phyloP scores from a whole-genome alignment of 495 filamentous ascomycete genomes.

The Penicillium coffeae region DNA sequence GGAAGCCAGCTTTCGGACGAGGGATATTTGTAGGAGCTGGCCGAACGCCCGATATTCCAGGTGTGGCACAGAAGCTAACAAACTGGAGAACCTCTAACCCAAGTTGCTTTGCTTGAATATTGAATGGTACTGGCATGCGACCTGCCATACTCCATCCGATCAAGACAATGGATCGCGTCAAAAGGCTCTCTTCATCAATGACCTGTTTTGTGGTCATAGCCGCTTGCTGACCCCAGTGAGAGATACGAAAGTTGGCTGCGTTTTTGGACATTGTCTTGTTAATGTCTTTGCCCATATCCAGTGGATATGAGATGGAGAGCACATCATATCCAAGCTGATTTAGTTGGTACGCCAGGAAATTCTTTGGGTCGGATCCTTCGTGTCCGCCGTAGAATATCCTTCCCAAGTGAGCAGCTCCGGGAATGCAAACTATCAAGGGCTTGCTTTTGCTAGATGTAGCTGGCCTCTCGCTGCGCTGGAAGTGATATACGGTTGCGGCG shows the following conservation, averaged over 20 bases:
- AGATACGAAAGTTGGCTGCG: conserved; percentile 12
- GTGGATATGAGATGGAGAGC: conserved; percentile 24
- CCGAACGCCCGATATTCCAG: conserved; percentile 15
- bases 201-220: conserved; percentile 9
- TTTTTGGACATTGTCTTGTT: conserved; percentile 16
- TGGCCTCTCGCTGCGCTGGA: conserved; percentile 4
- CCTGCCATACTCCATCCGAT: conserved; percentile 25
- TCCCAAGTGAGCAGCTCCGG: conserved; percentile 16
- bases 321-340: conserved; percentile 14
- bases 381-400: conserved; percentile 27
- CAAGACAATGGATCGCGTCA: conserved; percentile 9
- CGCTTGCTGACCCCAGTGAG: conserved; percentile 22
- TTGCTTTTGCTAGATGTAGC: not conserved
- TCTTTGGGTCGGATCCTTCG: conserved; percentile 2
- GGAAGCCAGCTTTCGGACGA: conserved; percentile 10
- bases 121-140: conserved; percentile 20
- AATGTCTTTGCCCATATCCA: conserved; percentile 13
- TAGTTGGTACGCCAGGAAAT: conserved; percentile 20
- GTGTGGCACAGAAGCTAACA: conserved; percentile 21
- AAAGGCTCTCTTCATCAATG: conserved; percentile 4
- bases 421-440: conserved; percentile 20
- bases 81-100: conserved; percentile 17
- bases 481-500: conserved; percentile 21
- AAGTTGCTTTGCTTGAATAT: conserved; percentile 7
- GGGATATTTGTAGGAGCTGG: not conserved